These are phyloP conservation scores for Solanum ahanhuiri DNA, from an alignment of 257 asterid genomes.

Conservation along the genomic window DNA sequence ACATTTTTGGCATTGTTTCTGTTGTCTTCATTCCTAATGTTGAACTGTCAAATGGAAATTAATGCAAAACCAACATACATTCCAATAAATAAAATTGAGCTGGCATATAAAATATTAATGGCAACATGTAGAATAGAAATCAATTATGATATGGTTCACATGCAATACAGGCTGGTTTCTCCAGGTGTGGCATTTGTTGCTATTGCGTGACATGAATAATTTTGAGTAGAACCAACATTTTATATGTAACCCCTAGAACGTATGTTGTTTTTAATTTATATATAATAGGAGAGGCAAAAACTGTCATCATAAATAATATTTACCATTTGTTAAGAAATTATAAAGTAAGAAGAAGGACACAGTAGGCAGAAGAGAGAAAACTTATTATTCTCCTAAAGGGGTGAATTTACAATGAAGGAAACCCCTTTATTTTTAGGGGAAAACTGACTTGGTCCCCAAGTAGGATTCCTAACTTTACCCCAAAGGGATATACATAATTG, in stretches of 20 bases:
- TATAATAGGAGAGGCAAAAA: too few relatives aligned
- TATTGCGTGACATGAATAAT: background rate
- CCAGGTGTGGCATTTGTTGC: background rate
- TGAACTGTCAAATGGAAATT: background rate
- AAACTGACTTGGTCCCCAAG: background rate
- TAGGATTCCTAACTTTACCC: too few relatives aligned
- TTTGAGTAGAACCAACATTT: background rate
- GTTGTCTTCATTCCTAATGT: background rate
- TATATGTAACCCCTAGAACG: too few relatives aligned
- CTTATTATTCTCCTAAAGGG: too few relatives aligned
- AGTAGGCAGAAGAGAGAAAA: too few relatives aligned
- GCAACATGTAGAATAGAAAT: background rate
- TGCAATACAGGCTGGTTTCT: background rate
- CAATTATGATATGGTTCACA: background rate
- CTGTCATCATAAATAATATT: too few relatives aligned
- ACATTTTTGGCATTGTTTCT: background rate
- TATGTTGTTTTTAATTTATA: too few relatives aligned
- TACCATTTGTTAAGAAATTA: too few relatives aligned
- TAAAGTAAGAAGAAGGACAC: too few relatives aligned
- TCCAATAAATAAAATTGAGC: background rate
- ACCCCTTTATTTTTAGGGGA: background rate
- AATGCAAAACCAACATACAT: background rate
- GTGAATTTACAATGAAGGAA: too few relatives aligned
- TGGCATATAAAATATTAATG: background rate
- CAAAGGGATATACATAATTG: too few relatives aligned